These are phyloP conservation scores for Xylaria castorea DNA, from an alignment of 495 filamentous ascomycete genomes.

Conservation along the genomic window DNA sequence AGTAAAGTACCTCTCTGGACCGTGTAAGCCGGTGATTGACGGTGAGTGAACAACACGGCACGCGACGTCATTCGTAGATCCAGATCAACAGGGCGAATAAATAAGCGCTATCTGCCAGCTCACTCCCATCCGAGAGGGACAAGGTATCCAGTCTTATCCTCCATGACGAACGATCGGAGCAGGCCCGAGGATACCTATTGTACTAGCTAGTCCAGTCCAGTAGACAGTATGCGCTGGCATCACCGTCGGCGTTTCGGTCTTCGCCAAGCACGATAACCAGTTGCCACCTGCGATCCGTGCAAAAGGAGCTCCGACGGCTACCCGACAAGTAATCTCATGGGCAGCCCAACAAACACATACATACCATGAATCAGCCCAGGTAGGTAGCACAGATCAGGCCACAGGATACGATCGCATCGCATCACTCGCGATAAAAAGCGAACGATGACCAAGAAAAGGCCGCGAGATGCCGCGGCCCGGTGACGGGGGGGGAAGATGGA, in stretches of 20 bases:
- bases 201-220: not conserved
- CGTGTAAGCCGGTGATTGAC: not conserved
- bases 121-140: not conserved
- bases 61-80: constrained; percentile 10
- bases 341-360: not conserved
- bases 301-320: not conserved
- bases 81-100: not conserved
- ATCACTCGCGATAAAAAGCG: constrained; percentile 10
- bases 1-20: no score
- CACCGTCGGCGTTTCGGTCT: not conserved
- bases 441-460: not conserved
- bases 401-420: constrained; percentile 2
- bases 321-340: not conserved
- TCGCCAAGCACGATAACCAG: not conserved
- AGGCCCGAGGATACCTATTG: not conserved
- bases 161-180: not conserved
- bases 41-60: not conserved
- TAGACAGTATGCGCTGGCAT: not conserved
- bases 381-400: constrained; percentile 6
- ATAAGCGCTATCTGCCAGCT: constrained; percentile 8
- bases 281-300: not conserved
- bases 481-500: not conserved
- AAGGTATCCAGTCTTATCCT: not conserved
- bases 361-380: not conserved
- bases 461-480: constrained; percentile 11